phyloP scores from a whole-genome alignment of 805 yeast genomes.

The Danielozyma ontarioensis region DNA sequence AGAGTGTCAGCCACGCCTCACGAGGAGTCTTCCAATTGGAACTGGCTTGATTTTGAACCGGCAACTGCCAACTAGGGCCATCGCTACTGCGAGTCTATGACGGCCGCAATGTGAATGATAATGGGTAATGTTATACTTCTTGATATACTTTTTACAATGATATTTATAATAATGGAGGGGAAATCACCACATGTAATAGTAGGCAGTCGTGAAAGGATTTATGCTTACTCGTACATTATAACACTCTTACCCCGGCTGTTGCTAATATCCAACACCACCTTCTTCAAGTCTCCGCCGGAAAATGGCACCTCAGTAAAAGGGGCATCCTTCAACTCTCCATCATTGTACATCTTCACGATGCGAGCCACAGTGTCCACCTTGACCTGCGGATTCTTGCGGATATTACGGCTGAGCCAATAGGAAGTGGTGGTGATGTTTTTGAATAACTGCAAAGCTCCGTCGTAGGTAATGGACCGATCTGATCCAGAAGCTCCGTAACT shows the following conservation, averaged over 20 bases:
- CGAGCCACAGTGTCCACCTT: slow-evolving; percentile 52
- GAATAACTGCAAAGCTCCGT: slow-evolving; percentile 21
- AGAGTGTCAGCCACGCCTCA: slow-evolving; percentile 2
- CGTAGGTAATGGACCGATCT: slow-evolving; percentile 10
- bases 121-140: no score
- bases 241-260: slow-evolving; percentile 3
- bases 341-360: slow-evolving; percentile 52
- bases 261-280: slow-evolving; percentile 41
- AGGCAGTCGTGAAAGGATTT: no score
- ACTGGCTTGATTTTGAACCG: slow-evolving; percentile 36
- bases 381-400: slow-evolving; percentile 43
- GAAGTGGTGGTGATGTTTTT: slow-evolving; percentile 24
- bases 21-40: slow-evolving; percentile 22
- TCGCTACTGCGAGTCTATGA: no score
- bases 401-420: slow-evolving; percentile 29
- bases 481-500: slow-evolving; percentile 23
- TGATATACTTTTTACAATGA: no score
- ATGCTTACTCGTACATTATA: background rate
- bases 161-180: no score
- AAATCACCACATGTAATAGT: no score
- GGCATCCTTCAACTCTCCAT: slow-evolving; percentile 49
- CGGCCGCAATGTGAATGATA: no score
- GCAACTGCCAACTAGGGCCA: slow-evolving; percentile 9
- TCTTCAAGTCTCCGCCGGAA: slow-evolving; percentile 37
- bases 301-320: slow-evolving; percentile 38